Evolutionary conservation across 352 stramenopile species (phyloP).

Genomic region (Phytophthora chlamydospora): DNA sequence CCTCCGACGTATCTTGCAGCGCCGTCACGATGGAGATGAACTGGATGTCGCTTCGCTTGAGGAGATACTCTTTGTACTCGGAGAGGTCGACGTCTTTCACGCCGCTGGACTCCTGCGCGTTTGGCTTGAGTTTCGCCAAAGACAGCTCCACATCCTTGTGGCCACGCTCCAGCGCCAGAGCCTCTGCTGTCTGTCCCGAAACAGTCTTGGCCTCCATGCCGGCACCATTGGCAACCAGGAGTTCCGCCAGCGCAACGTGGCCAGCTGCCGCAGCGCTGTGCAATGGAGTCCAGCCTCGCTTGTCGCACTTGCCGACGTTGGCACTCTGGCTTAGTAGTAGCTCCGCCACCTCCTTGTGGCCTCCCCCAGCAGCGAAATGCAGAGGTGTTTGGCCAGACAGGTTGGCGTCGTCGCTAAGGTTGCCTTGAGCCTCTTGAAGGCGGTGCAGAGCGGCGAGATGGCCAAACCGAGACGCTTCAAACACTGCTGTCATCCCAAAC

Average conservation of each 20-base stretch:
- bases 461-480: neutral
- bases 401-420: neutral
- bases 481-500: neutral
- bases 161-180: conserved; percentile 11
- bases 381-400: neutral
- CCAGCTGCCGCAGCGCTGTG: conserved; percentile 12
- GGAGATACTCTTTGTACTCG: conserved; percentile 9
- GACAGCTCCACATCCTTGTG: neutral
- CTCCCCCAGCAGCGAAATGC: neutral
- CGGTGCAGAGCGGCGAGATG: neutral
- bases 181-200: conserved; percentile 3
- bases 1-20: neutral
- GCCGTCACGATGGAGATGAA: conserved; percentile 9
- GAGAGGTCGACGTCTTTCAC: neutral
- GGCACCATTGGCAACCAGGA: neutral
- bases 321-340: neutral
- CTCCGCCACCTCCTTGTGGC: neutral
- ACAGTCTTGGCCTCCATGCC: neutral
- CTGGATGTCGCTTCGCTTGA: conserved; percentile 11
- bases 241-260: neutral
- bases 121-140: no score
- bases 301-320: conserved; percentile 4
- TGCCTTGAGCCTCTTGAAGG: neutral
- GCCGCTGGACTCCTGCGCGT: neutral
- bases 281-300: conserved; percentile 13